phyloP scores from a whole-genome alignment of 2,329 filamentous ascomycete species.

The Arachnopeziza araneosa region DNA sequence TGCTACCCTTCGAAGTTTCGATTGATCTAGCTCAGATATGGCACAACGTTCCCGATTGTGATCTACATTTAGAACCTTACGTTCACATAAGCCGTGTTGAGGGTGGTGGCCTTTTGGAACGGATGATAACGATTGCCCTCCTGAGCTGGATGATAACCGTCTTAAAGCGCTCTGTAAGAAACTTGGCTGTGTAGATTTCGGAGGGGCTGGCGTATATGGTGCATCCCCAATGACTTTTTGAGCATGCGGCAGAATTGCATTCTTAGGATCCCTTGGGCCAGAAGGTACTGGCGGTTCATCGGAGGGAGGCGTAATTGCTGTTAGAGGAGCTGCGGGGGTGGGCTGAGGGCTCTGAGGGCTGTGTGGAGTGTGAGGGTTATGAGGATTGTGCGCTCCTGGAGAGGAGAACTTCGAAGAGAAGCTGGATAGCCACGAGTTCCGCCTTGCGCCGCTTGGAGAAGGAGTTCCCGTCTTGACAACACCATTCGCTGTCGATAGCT shows the following conservation, averaged over 20 bases:
- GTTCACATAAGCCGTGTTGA: conserved; percentile 68
- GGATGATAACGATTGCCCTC: conserved; percentile 33
- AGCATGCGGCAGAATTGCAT: conserved; percentile 54
- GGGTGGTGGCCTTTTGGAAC: conserved; percentile 36
- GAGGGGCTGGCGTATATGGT: conserved; percentile 70
- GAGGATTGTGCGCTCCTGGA: conserved; percentile 27
- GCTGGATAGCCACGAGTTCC: conserved; percentile 87
- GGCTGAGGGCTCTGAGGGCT: conserved; percentile 18
- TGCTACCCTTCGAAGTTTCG: conserved; percentile 79
- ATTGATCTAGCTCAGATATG: conserved; percentile 71
- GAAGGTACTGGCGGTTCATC: conserved; percentile 32
- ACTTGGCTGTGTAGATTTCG: conserved; percentile 60
- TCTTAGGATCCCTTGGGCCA: conserved; percentile 40
- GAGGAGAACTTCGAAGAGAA: conserved; percentile 86
- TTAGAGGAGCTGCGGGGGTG: conserved; percentile 11
- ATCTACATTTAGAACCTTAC: conserved; percentile 81
- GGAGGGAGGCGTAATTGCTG: conserved; percentile 13
- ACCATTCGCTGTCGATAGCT: conserved; percentile 19
- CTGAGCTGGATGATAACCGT: conserved; percentile 70
- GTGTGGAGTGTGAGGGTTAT: conserved; percentile 24
- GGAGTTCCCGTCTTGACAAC: conserved; percentile 20
- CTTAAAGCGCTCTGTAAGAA: conserved; percentile 79
- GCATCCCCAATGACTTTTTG: conserved; percentile 52
- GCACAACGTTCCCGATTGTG: conserved; percentile 71
- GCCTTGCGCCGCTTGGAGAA: conserved; percentile 33